Base-by-base conservation (phyloP, 1,284 basidiomycete species). In the Apiotrichum laibachii region DNA sequence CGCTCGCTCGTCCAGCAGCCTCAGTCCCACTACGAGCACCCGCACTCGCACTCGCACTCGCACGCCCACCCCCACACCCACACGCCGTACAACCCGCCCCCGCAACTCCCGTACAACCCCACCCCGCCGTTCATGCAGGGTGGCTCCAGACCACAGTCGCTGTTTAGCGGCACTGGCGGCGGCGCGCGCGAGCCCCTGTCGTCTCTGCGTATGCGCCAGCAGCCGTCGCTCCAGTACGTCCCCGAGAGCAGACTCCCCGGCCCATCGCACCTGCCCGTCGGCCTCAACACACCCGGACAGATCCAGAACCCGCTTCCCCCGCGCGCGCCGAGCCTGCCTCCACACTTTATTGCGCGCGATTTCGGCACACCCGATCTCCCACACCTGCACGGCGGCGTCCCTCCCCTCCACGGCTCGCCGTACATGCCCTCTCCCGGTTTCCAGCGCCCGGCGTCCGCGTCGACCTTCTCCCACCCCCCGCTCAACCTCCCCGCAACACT, bases 401-500 rank as follows among this genome's bases (percentile, higher is more conserved):
- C 49, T 21, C 49, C 35, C 6, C 37, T 12, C 60, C 67, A 39
- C 59, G 34, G 49, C 5, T 55, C 61, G n/a, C 56, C 59, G 8
- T 63, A 61, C 21, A 26, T 51, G 6, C 47, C 59, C 8, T 58
- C 53, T 19, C 59, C 43, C 34, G 57, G 50, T 22, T 50, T 43
- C 13, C 54, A 56, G 68, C 72, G 53, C 57, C 75, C 62, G 56
- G 65, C 70, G 0, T 73, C 78, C 2, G 65, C 75, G 2, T 80
- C 80, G 18, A 79, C 79, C 13, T 79, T 72, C 35, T 71, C 71
- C 8, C 64, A 64, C 6, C 44, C 56, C 6, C 61, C 61, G 8
- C 57, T 70, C 33, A 71, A 70, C 52, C 62, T 77, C 13, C 67
- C 75, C 1, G 62, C 68, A 9, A 70, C 72, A 10, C 59, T 78